phyloP scores from a whole-genome alignment of 2,329 filamentous ascomycete genomes.

The Cladophialophora immunda region DNA sequence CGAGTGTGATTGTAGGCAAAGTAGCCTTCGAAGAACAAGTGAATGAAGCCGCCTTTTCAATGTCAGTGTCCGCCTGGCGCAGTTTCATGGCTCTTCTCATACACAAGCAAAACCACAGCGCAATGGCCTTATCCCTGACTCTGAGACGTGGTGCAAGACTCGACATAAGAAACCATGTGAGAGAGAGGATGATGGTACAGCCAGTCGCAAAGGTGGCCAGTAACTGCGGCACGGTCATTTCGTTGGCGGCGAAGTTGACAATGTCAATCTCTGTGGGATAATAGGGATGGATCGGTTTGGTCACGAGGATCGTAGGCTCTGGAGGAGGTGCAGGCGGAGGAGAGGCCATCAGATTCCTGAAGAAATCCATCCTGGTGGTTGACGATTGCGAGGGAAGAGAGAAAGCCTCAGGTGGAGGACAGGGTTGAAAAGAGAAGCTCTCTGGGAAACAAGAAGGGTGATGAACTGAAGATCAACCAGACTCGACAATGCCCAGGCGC shows the following conservation, averaged over 20 bases:
- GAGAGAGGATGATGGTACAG: constrained; percentile 65
- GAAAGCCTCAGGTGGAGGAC: background rate
- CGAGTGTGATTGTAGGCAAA: constrained; percentile 74
- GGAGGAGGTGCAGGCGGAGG: constrained; percentile 9
- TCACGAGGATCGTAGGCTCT: constrained; percentile 6
- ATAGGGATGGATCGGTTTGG: constrained; percentile 68
- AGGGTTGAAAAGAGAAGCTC: background rate
- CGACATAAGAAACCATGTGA: constrained; percentile 64
- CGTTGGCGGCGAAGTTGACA: constrained; percentile 71
- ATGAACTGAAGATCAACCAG: background rate
- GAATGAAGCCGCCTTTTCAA: constrained; percentile 61
- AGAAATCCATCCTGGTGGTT: constrained; percentile 25
- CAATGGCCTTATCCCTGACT: constrained; percentile 64
- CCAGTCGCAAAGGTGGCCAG: constrained; percentile 67
- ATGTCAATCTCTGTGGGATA: constrained; percentile 73
- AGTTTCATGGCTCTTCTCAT: constrained; percentile 47
- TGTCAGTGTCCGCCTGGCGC: constrained; percentile 26
- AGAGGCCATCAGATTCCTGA: constrained; percentile 17
- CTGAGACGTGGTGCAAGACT: constrained; percentile 62
- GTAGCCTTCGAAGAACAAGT: constrained; percentile 87
- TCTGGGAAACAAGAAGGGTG: background rate
- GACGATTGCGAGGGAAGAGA: background rate
- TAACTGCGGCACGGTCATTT: constrained; percentile 66
- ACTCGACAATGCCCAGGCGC: constrained; percentile 2
- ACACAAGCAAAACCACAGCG: constrained; percentile 81